Evolutionary conservation across 2,329 filamentous ascomycete genomes (phyloP).

Genomic region (Monosporascus sp.): DNA sequence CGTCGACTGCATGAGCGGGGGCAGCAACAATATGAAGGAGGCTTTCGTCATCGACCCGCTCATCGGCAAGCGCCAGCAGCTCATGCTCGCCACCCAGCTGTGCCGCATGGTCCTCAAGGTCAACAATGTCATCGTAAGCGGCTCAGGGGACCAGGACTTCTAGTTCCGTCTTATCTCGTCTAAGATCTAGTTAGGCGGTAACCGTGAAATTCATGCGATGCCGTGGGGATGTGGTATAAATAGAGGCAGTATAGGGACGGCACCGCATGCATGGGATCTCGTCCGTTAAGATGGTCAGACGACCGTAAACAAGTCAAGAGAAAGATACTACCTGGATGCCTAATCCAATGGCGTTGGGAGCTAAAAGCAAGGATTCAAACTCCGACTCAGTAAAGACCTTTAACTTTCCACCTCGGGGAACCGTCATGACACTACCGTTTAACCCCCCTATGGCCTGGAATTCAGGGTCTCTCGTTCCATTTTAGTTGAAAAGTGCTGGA

Average conservation of each 20-base stretch:
- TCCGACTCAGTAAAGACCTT: not conserved
- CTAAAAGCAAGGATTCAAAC: not conserved
- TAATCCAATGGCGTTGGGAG: not conserved
- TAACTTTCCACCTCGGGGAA: too few species aligned
- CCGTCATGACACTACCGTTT: too few species aligned
- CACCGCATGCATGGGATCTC: too few species aligned
- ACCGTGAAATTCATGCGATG: too few species aligned
- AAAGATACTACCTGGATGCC: not conserved
- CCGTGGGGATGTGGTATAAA: not conserved
- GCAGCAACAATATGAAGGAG: constrained; percentile 95
- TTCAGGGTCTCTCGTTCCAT: too few species aligned
- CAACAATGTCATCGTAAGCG: constrained; percentile 93
- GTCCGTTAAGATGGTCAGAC: not conserved
- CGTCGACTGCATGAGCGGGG: constrained; percentile 95
- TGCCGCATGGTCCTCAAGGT: constrained; percentile 98
- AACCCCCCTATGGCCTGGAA: too few species aligned
- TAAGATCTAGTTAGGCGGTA: too few species aligned
- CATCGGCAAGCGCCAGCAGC: constrained; percentile 96
- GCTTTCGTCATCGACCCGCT: constrained; percentile 97
- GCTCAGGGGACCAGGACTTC: constrained; percentile 81
- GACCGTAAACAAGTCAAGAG: not conserved
- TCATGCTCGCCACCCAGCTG: constrained; percentile 91
- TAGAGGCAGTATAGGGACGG: too few species aligned
- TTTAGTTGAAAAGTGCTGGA: too few species aligned
- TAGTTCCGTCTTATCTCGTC: constrained; percentile 35